phyloP scores from a whole-genome alignment of 306 rosid genomes.

The Trichosanthes truncata region DNA sequence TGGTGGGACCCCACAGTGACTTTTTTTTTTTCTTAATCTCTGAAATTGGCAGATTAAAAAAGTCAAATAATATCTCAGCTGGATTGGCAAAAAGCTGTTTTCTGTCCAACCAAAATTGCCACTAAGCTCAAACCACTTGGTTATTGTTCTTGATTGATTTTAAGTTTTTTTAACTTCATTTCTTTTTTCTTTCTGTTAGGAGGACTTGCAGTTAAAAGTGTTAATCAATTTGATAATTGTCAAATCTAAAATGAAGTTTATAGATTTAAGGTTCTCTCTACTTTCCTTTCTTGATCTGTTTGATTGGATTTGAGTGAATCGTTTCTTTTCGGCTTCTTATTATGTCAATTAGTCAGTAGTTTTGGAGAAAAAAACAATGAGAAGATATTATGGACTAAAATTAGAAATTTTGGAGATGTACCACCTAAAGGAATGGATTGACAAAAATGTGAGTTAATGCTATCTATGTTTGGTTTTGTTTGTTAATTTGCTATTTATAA shows the following conservation, averaged over 20 bases:
- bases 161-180: neutral
- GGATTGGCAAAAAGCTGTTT: conserved; percentile 45
- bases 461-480: no score
- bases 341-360: neutral
- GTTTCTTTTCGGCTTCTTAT: neutral
- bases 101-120: conserved; percentile 36
- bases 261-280: neutral
- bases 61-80: conserved; percentile 52
- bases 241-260: neutral
- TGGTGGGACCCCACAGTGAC: neutral
- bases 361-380: neutral
- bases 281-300: neutral
- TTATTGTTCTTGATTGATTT: neutral
- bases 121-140: neutral
- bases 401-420: neutral
- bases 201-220: neutral
- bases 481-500: no score
- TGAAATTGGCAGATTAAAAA: conserved; percentile 15
- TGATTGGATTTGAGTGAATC: neutral
- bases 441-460: neutral
- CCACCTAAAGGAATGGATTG: neutral
- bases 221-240: neutral
- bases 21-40: neutral
- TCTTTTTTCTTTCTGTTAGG: neutral
- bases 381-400: neutral